phyloP scores from a whole-genome alignment of 495 filamentous ascomycete genomes.

The Lepraria neglecta region DNA sequence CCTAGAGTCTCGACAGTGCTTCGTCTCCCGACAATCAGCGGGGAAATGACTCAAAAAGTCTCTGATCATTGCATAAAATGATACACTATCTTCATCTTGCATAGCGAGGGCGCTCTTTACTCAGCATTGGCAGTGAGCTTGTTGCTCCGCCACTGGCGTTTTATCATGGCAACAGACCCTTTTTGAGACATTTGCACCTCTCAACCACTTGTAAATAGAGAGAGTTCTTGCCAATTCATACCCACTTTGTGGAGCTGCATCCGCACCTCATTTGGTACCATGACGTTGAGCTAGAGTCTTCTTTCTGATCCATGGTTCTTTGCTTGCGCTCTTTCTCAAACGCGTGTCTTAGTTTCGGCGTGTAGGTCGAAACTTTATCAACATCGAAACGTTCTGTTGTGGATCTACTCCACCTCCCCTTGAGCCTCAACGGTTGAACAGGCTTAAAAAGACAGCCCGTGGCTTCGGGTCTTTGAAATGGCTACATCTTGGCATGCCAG shows the following conservation, averaged over 20 bases:
- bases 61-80: conserved; percentile 1
- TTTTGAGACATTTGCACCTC: conserved; percentile 4
- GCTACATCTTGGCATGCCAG: no score
- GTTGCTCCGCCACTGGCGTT: conserved; percentile 13
- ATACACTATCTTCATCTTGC: conserved; percentile 7
- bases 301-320: not conserved
- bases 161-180: not conserved
- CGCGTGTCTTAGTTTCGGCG: no score
- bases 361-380: no score
- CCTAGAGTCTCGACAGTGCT: not conserved
- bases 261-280: not conserved
- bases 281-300: not conserved
- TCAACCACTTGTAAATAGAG: conserved; percentile 18
- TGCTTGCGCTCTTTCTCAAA: no score
- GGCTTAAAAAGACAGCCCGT: no score
- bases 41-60: conserved; percentile 8
- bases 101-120: conserved; percentile 24
- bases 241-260: not conserved
- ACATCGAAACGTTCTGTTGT: no score
- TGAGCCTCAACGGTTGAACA: no score
- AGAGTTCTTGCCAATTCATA: not conserved
- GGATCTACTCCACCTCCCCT: no score
- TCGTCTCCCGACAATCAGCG: not conserved
- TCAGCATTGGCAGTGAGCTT: conserved; percentile 17
- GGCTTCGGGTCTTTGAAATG: no score